These are phyloP conservation scores for Naganishia vishniacii DNA, from an alignment of 768 basidiomycete genomes.

Conservation along the genomic window DNA sequence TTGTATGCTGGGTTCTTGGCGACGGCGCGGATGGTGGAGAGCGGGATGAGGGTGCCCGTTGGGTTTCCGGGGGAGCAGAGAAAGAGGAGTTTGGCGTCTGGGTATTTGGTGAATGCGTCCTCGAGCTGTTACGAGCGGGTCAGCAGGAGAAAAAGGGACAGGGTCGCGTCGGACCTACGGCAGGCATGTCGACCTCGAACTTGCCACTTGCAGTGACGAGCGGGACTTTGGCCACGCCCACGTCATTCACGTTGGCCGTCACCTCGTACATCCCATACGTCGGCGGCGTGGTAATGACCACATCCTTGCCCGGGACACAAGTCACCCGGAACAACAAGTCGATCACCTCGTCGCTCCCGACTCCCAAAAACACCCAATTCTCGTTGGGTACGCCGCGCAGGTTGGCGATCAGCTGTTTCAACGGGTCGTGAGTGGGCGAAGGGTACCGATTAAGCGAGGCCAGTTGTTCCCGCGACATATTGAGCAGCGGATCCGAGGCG, in stretches of 20 bases:
- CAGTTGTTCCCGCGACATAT: conserved; percentile 24
- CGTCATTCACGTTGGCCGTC: conserved; percentile 90
- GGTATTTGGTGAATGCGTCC: conserved; percentile 61
- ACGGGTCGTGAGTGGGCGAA: conserved; percentile 73
- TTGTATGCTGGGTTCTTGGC: conserved; percentile 76
- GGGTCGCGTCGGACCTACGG: conserved; percentile 54
- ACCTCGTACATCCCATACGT: conserved; percentile 98
- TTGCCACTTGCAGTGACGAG: conserved; percentile 73
- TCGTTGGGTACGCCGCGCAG: conserved; percentile 64
- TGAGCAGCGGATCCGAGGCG: conserved; percentile 26
- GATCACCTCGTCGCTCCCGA: conserved; percentile 94
- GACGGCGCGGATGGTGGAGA: conserved; percentile 62
- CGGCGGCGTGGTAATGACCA: conserved; percentile 81
- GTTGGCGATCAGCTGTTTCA: conserved; percentile 69
- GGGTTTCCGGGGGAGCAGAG: conserved; percentile 97
- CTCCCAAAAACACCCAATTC: conserved; percentile 82
- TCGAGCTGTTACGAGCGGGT: conserved; percentile 60
- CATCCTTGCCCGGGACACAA: conserved; percentile 71
- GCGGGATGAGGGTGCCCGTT: conserved; percentile 77
- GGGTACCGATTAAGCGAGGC: conserved; percentile 79
- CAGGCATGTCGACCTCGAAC: conserved; percentile 71
- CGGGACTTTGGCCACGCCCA: conserved; percentile 70
- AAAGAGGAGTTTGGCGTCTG: conserved; percentile 82
- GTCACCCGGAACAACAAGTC: conserved; percentile 88
- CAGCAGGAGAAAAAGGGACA: neutral